These are phyloP conservation scores for Camelina sativa DNA, from an alignment of 345 rosid genomes.

Conservation along the genomic window DNA sequence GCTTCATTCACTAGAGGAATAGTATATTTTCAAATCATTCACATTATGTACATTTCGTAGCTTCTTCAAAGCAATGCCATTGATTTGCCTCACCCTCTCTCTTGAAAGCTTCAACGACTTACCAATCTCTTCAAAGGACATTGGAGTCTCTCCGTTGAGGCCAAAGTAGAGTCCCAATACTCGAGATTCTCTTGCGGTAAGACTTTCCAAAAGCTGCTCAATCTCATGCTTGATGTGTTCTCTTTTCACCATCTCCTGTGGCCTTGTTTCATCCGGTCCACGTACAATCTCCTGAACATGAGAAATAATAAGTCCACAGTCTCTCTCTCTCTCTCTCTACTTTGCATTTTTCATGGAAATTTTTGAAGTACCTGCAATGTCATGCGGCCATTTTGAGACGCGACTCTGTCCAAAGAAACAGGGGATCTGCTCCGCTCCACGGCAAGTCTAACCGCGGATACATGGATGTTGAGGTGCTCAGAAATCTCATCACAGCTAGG, in stretches of 20 bases:
- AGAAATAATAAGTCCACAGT: not conserved
- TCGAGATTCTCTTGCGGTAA: constrained; percentile 51
- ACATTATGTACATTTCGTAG: constrained; percentile 40
- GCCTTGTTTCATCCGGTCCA: constrained; percentile 56
- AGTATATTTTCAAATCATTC: constrained; percentile 46
- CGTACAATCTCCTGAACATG: constrained; percentile 53
- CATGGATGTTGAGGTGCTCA: constrained; percentile 48
- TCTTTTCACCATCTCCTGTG: constrained; percentile 52
- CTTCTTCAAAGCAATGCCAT: constrained; percentile 50
- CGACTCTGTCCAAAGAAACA: constrained; percentile 50
- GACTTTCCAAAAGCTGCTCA: constrained; percentile 44
- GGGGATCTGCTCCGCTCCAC: constrained; percentile 49
- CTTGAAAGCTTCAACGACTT: constrained; percentile 54
- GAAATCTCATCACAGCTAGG: constrained; percentile 60
- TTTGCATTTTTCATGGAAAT: not conserved
- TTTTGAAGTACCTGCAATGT: constrained; percentile 52
- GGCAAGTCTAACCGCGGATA: constrained; percentile 55
- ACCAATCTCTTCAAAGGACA: constrained; percentile 55
- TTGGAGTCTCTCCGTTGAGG: constrained; percentile 54
- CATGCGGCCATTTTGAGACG: constrained; percentile 48
- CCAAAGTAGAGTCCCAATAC: constrained; percentile 53
- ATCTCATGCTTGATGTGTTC: constrained; percentile 47
- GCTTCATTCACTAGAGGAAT: constrained; percentile 41
- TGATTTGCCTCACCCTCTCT: constrained; percentile 60
- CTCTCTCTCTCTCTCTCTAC: constrained; percentile 7